A percentile compares a stretch with the other conserved stretches of the same genome.
These are phyloP conservation scores for Sclerospora graminicola DNA, from an alignment of 352 stramenopile genomes.

Conservation along the genomic window DNA sequence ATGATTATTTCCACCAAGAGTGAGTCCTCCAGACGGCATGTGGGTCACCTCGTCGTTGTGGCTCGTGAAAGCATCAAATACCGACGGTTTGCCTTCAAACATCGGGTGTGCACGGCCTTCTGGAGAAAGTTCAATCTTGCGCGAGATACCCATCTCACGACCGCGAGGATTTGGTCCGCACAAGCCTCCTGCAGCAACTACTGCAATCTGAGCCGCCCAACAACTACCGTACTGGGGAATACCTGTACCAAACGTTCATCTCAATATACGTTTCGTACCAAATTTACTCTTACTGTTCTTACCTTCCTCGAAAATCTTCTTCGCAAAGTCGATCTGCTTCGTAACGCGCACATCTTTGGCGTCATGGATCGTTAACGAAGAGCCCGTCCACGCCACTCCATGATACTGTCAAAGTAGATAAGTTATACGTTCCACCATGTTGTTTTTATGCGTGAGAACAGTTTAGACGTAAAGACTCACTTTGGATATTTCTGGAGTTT, in stretches of 20 bases:
- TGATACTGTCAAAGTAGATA: constrained; percentile 37
- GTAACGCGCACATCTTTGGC: constrained; percentile 41
- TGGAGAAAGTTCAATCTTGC: constrained; percentile 67
- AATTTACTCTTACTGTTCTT: not conserved
- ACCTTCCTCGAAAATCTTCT: constrained; percentile 56
- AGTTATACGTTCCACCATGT: not conserved
- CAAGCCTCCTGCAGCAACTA: constrained; percentile 47
- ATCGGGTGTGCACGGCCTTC: constrained; percentile 70
- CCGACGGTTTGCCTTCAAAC: constrained; percentile 69
- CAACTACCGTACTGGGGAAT: constrained; percentile 74
- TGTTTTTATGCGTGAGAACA: not conserved
- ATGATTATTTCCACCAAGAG: constrained; percentile 55
- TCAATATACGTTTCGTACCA: constrained; percentile 1
- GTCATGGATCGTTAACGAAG: constrained; percentile 64
- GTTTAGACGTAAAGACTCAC: constrained; percentile 8
- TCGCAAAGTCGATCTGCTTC: constrained; percentile 65
- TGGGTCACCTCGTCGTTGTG: constrained; percentile 80
- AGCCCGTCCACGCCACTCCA: constrained; percentile 68
- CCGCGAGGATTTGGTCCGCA: constrained; percentile 56
- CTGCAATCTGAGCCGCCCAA: constrained; percentile 74
- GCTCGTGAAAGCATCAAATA: constrained; percentile 76
- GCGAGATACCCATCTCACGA: constrained; percentile 65
- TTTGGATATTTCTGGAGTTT: constrained; percentile 43
- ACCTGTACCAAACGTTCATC: constrained; percentile 15
- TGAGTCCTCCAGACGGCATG: constrained; percentile 46